Evolutionary conservation across 148 eudicot genomes (phyloP).

Genomic region (Vaccinium corymbosum): DNA sequence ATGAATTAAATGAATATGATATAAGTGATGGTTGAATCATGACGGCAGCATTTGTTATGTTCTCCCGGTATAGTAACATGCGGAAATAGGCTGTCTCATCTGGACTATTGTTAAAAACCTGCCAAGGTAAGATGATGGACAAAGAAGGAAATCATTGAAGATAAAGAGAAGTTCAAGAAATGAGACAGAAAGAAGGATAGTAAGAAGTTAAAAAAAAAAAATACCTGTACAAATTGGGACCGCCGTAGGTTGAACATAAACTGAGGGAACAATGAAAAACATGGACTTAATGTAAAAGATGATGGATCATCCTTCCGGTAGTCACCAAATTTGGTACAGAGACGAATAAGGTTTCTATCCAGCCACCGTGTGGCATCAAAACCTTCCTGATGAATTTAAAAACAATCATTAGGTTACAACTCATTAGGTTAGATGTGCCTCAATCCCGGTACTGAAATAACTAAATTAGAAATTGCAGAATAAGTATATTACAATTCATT

Average conservation of each 20-base stretch:
- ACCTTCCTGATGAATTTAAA: constrained; percentile 57
- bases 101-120: constrained; percentile 95
- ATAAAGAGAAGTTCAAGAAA: neutral
- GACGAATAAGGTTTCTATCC: constrained; percentile 85
- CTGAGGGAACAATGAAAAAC: constrained; percentile 90
- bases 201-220: neutral
- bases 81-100: constrained; percentile 99
- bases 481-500: neutral
- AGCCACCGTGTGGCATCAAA: constrained; percentile 97
- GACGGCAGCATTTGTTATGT: constrained; percentile 73
- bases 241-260: constrained; percentile 88
- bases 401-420: constrained; percentile 5
- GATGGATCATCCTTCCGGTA: constrained; percentile 91
- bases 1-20: constrained; percentile 76
- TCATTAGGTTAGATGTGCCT: neutral
- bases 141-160: neutral
- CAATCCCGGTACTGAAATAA: neutral
- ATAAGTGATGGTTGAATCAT: constrained; percentile 96
- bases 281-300: constrained; percentile 84
- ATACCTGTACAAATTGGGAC: constrained; percentile 94
- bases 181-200: neutral
- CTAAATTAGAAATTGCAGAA: neutral
- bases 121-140: neutral
- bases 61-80: constrained; percentile 82
- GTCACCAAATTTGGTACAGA: constrained; percentile 91